Percentiles rank a stretch among this genome's conserved stretches.
Evolutionary conservation across 805 yeast genomes (phyloP).

Genomic region (Isabelozyma pseudorhagii): DNA sequence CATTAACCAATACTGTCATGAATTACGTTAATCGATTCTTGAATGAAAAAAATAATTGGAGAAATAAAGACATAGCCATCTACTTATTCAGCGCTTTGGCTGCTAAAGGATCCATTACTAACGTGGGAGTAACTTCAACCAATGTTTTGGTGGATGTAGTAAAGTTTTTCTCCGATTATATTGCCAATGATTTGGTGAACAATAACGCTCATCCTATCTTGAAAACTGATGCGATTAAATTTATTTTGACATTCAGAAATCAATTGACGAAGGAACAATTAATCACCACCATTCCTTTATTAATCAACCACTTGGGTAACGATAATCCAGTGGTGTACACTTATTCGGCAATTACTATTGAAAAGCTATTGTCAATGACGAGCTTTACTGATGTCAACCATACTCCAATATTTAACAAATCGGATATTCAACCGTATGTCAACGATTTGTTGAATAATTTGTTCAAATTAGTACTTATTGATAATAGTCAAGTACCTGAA

Average conservation of each 20-base stretch:
- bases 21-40: slow-evolving; percentile 68
- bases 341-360: slow-evolving; percentile 90
- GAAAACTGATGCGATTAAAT: slow-evolving; percentile 90
- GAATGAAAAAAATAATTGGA: slow-evolving; percentile 62
- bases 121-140: slow-evolving; percentile 82
- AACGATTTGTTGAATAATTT: slow-evolving; percentile 62
- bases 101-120: slow-evolving; percentile 84
- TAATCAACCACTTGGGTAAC: slow-evolving; percentile 64
- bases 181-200: slow-evolving; percentile 76
- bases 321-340: slow-evolving; percentile 79
- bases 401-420: slow-evolving; percentile 62
- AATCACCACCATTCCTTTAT: slow-evolving; percentile 71
- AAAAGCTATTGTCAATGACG: slow-evolving; percentile 78
- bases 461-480: slow-evolving; percentile 57
- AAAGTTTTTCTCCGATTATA: slow-evolving; percentile 73
- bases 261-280: slow-evolving; percentile 87
- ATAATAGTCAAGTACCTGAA: slow-evolving; percentile 61
- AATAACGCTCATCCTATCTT: slow-evolving; percentile 65
- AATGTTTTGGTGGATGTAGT: slow-evolving; percentile 84
- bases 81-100: slow-evolving; percentile 87
- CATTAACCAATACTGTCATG: slow-evolving; percentile 74
- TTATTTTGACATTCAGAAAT: slow-evolving; percentile 84
- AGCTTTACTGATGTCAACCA: slow-evolving; percentile 49
- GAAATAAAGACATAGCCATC: slow-evolving; percentile 79
- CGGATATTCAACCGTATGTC: slow-evolving; percentile 63